Evolutionary conservation across 2,329 filamentous ascomycete species (phyloP).

Genomic region (Botrytis deweyae): DNA sequence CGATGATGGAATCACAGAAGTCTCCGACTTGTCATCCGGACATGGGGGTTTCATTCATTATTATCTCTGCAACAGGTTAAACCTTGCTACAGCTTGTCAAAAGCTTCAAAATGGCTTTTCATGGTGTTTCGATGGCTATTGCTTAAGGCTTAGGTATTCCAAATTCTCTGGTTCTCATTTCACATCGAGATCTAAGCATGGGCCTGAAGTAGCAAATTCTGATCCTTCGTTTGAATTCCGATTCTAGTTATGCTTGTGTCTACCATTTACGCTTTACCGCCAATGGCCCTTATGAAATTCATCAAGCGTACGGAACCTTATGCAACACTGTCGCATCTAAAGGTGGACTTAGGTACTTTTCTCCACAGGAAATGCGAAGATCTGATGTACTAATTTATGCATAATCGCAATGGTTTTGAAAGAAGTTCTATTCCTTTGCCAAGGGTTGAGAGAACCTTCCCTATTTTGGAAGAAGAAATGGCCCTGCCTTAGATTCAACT

Average conservation of each 20-base stretch:
- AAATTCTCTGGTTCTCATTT: background rate
- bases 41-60: background rate
- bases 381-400: background rate
- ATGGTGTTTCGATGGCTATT: background rate
- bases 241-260: background rate
- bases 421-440: background rate
- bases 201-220: background rate
- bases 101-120: background rate
- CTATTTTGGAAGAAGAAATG: background rate
- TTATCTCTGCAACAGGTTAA: background rate
- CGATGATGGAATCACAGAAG: background rate
- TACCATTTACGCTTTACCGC: background rate
- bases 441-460: background rate
- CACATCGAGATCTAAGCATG: background rate
- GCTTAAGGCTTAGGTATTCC: background rate
- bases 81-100: background rate
- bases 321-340: background rate
- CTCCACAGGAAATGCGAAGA: background rate
- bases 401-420: background rate
- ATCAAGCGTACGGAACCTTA: background rate
- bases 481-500: background rate
- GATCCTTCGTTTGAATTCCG: background rate
- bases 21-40: background rate
- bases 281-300: background rate
- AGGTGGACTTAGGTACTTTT: background rate